Percentiles rank a stretch among this genome's conserved stretches.
Conservation (phyloP, 805 yeast genomes). For the Ogataea zsoltii region DNA sequence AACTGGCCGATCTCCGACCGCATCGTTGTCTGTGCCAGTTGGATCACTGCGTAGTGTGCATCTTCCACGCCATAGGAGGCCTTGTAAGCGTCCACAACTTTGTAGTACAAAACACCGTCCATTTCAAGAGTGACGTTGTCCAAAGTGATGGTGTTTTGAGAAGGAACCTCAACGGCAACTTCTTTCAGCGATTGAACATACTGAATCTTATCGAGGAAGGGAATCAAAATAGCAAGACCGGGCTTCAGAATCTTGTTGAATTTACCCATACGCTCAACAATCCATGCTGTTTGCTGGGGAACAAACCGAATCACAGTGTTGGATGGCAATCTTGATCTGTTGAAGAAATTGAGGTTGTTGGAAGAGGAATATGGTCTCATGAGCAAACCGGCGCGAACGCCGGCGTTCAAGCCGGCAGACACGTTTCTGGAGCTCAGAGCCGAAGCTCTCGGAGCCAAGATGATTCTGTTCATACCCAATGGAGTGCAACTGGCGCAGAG, state of each 20-base stretch:
- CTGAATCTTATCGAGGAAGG: conserved; percentile 71
- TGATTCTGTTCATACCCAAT: neutral
- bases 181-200: conserved; percentile 85
- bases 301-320: conserved; percentile 76
- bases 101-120: conserved; percentile 81
- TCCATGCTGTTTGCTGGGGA: conserved; percentile 90
- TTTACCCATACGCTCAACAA: conserved; percentile 89
- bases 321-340: conserved; percentile 54
- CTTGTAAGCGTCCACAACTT: conserved; percentile 77
- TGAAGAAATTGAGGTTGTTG: conserved; percentile 28
- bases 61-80: conserved; percentile 89
- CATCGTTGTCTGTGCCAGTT: conserved; percentile 90
- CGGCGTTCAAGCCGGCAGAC: too few species aligned
- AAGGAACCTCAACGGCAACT: conserved; percentile 80
- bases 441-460: conserved; percentile 4
- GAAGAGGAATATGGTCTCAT: conserved; percentile 14
- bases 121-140: conserved; percentile 83
- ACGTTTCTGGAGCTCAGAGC: neutral
- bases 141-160: conserved; percentile 81
- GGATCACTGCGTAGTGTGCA: conserved; percentile 80
- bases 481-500: neutral
- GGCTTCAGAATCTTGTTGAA: conserved; percentile 70
- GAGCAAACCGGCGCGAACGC: too few species aligned
- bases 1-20: conserved; percentile 84
- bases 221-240: conserved; percentile 72